Percentiles rank a stretch among this genome's conserved stretches.
Evolutionary conservation across 2,329 filamentous ascomycete genomes (phyloP).

Genomic region (Talaromyces sp.): DNA sequence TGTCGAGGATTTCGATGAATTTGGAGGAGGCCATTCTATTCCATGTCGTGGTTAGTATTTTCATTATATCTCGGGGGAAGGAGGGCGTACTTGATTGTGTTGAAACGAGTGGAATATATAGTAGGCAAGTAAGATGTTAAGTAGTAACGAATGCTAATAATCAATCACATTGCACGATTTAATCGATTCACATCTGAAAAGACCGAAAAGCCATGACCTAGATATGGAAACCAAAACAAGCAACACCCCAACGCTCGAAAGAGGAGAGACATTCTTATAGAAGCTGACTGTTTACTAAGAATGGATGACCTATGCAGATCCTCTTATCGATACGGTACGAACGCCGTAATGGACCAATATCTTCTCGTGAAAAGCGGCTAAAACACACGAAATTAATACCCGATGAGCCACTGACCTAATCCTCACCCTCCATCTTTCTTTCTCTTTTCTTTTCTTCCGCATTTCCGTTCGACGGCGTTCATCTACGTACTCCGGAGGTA

Average conservation of each 20-base stretch:
- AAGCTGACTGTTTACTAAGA: neutral
- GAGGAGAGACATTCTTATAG: conserved; percentile 4
- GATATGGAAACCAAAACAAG: neutral
- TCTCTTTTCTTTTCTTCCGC: neutral
- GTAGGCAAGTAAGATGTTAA: neutral
- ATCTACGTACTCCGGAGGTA: neutral
- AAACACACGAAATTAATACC: neutral
- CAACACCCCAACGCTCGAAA: neutral
- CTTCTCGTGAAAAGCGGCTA: neutral
- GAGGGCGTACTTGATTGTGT: neutral
- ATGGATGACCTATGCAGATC: conserved; percentile 1
- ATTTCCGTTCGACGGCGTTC: neutral
- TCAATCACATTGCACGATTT: conserved; percentile 2
- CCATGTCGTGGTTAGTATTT: neutral
- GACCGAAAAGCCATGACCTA: neutral
- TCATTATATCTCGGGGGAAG: neutral
- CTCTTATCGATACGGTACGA: neutral
- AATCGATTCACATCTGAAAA: neutral
- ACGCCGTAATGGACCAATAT: neutral
- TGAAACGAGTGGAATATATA: neutral
- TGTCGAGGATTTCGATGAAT: conserved; percentile 45
- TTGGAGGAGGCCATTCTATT: conserved; percentile 40
- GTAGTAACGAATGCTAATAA: conserved; percentile 2
- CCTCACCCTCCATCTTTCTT: neutral
- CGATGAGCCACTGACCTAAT: conserved; percentile 2